Evolutionary conservation across 1,284 basidiomycete species (phyloP).

Genomic region (Neonothopanus nambi): DNA sequence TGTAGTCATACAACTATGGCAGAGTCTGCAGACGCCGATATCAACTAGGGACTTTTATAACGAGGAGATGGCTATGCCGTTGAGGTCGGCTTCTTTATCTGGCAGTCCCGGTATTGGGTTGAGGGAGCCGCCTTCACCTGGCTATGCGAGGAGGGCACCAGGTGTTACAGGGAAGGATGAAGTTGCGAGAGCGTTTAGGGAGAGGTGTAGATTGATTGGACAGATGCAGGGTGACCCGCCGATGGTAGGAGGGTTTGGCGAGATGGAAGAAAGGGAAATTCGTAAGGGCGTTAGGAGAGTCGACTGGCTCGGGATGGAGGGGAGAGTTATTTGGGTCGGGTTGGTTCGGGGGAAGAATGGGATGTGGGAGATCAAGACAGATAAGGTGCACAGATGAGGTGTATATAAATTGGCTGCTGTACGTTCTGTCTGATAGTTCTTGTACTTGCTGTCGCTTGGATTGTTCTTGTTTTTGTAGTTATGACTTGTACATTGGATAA

Average conservation of each 20-base stretch:
- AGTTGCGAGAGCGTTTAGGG: not conserved
- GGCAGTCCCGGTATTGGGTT: not conserved
- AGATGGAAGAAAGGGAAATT: slow-evolving; percentile 26
- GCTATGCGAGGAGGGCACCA: not conserved
- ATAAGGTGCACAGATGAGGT: not conserved
- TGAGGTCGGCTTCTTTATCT: not conserved
- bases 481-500: too few species aligned
- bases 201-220: slow-evolving; percentile 3
- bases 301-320: slow-evolving; percentile 39
- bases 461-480: too few species aligned
- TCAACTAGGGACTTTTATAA: slow-evolving; percentile 37
- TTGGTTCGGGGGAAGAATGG: slow-evolving; percentile 39
- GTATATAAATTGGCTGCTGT: too few species aligned
- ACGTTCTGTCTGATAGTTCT: too few species aligned
- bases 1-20: slow-evolving; percentile 40
- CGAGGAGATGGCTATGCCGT: slow-evolving; percentile 27
- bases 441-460: too few species aligned
- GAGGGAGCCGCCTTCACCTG: not conserved
- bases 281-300: slow-evolving; percentile 36
- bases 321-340: slow-evolving; percentile 39
- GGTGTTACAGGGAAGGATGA: slow-evolving; percentile 1
- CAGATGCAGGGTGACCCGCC: slow-evolving; percentile 1
- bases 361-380: slow-evolving; percentile 47
- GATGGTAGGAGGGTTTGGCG: not conserved
- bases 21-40: slow-evolving; percentile 30